Base-by-base conservation (phyloP, 2,329 filamentous ascomycete species). In the Chrysoporthe puriensis region DNA sequence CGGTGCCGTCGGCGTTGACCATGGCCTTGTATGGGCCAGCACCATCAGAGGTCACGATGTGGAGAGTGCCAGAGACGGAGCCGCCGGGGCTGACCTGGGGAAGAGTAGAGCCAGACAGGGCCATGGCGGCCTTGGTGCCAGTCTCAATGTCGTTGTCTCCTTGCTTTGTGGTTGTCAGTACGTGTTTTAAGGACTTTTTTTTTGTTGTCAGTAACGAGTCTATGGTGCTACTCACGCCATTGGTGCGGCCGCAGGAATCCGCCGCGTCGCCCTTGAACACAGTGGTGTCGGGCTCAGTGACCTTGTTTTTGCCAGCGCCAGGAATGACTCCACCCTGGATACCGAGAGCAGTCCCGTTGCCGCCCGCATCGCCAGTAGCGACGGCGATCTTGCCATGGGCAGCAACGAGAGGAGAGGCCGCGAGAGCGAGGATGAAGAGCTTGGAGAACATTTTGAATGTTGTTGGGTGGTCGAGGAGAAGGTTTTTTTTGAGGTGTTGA, bases 271-370 rank as follows among this genome's bases (percentile, higher is more conserved):
- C 73, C 71, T 72, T 77, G 76, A 83, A 83, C 70, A 83, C 77
- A 48, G 81, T 83, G 42, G 81, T 82, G 72, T 83, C 82, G 44
- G 79, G 73, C 71, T 83, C 80, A 1, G 81, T 83, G n/a, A 32
- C 63, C 58, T 67, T 63, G 67, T 70, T 69, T 21, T 48, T 59
- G 58, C 67, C 40, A 1, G 63, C n/a, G 32, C 75, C 74, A 18
- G 77, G 74, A 54, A 78, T 73, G 61, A 77, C 69, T 59, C 69
- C 78, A 44, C 79, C 78, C 70, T 75, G 72, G 64, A 80, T 80
- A 46, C 76, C 78, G 34, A 80, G 73, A 42, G 77, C 78, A 44
- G 79, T 81, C 36, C 74, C 75, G 71, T 81, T 81, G 66, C 79
- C 79, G 54, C 78, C 79, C 4, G 72, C 71, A 67, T 80, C 75